These are phyloP conservation scores for Posidonia oceanica DNA, from an alignment of 116 monocot genomes.

Conservation along the genomic window DNA sequence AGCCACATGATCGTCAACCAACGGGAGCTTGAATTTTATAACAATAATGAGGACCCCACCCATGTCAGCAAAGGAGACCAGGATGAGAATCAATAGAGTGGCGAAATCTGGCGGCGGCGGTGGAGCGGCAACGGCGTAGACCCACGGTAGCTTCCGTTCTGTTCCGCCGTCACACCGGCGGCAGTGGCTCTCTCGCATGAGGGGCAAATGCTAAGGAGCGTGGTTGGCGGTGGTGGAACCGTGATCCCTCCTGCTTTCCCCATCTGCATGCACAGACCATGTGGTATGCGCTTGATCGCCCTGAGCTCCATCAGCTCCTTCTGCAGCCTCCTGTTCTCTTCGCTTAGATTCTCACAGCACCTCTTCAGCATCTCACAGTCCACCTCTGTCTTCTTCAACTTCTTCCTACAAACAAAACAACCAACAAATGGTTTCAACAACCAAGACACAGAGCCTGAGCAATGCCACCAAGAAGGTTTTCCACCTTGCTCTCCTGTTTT, in stretches of 20 bases:
- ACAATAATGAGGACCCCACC: too few relatives aligned
- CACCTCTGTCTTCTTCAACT: conserved; percentile 17
- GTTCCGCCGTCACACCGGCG: neutral
- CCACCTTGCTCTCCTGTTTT: conserved; percentile 22
- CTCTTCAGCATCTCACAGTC: conserved; percentile 14
- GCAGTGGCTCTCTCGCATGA: conserved; percentile 2
- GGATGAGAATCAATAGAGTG: neutral
- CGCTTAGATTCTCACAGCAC: conserved; percentile 12
- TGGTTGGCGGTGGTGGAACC: neutral
- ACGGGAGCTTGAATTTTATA: too few relatives aligned
- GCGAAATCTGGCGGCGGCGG: neutral
- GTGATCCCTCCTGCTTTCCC: neutral
- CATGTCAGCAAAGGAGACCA: too few relatives aligned
- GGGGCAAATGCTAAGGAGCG: conserved; percentile 5
- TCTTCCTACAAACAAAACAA: conserved; percentile 2
- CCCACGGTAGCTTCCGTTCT: too few relatives aligned
- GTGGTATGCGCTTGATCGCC: conserved; percentile 2
- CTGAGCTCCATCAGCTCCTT: conserved; percentile 12
- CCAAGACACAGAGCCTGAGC: too few relatives aligned
- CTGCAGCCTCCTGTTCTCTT: conserved; percentile 15
- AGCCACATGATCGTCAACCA: too few relatives aligned
- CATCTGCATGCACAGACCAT: neutral
- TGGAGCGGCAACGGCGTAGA: neutral
- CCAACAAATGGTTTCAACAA: neutral
- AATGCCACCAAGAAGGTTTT: neutral